phyloP scores from a whole-genome alignment of 345 rosid species.

The Microthlaspi erraticum region DNA sequence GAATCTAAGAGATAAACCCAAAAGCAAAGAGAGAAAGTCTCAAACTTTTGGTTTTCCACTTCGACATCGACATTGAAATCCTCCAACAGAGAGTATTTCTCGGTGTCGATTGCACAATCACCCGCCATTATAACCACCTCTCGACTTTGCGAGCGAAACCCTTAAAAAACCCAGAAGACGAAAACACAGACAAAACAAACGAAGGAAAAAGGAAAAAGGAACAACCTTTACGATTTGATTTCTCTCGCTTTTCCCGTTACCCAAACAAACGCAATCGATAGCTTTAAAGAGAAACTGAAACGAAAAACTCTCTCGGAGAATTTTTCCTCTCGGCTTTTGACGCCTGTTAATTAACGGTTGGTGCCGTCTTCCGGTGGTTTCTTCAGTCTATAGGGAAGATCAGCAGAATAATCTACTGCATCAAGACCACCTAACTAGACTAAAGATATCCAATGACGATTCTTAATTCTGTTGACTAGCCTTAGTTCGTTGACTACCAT shows the following conservation, averaged over 20 bases:
- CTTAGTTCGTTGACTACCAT: background rate
- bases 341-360: slow-evolving; percentile 69
- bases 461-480: background rate
- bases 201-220: background rate
- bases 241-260: slow-evolving; percentile 29
- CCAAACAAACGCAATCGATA: slow-evolving; percentile 39
- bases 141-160: slow-evolving; percentile 38
- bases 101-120: slow-evolving; percentile 45
- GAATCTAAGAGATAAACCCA: slow-evolving; percentile 72
- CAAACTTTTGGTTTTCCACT: slow-evolving; percentile 46
- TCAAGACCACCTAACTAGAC: slow-evolving; percentile 16
- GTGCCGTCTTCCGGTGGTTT: slow-evolving; percentile 48
- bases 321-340: slow-evolving; percentile 37
- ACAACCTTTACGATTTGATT: background rate
- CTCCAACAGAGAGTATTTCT: slow-evolving; percentile 56
- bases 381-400: slow-evolving; percentile 19
- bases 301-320: background rate
- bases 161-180: slow-evolving; percentile 26
- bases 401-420: slow-evolving; percentile 25
- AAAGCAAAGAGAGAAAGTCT: slow-evolving; percentile 58
- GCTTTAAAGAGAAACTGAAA: slow-evolving; percentile 30
- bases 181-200: background rate
- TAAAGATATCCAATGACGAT: background rate
- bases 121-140: slow-evolving; percentile 50
- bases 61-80: slow-evolving; percentile 55